Evolutionary conservation across 352 stramenopile species (phyloP), one percentile per base, ranked within the genome.

Genomic region (Phytophthora sp.): DNA sequence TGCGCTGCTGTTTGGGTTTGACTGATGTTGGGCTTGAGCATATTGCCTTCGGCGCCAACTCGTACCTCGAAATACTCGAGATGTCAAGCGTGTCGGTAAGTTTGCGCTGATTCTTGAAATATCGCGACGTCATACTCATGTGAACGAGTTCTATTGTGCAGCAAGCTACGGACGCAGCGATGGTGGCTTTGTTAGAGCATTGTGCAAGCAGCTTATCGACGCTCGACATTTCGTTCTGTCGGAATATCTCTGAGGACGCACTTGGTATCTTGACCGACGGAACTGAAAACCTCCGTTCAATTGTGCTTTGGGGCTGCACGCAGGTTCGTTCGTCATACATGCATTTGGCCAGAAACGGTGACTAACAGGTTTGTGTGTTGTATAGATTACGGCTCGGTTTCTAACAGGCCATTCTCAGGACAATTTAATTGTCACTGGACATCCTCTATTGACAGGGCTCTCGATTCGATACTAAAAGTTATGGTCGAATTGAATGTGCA

Each of bases 221-320:
- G 8, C 70, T 94, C 15, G 83, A 94, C 61, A 79, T 94, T 26
- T 94, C 86, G 4, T 94, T 94, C 42, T 92, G 84, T 28, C 74
- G 86, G 12, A 82, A 82, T 17, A 77, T 94, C 11, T 73, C 75
- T 0, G 86, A 94, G 50, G 81, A 92, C 31, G 80, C 74, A 7
- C 58, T 94, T 5, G 86, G 86, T 1, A 61, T 83, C 30, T 87
- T 91, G 39, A 79, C 68, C 0, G 82, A 91, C 52, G 44, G 63
- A 3, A 67, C 69, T 9, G 68, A 84, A 8, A 76, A 72, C 1
- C 58, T 94, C 12, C 60, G 41, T 37, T 79, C 65, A 0, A 39
- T 94, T 2, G 74, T 86, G 41, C 64, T 94, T 1, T 92, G 80
- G 79, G 86, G 86, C 2, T 94, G 86, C 54, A 94, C 86, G 1